Evolutionary conservation across 2,329 filamentous ascomycete genomes (phyloP).

Genomic region (Colletotrichum sp.): DNA sequence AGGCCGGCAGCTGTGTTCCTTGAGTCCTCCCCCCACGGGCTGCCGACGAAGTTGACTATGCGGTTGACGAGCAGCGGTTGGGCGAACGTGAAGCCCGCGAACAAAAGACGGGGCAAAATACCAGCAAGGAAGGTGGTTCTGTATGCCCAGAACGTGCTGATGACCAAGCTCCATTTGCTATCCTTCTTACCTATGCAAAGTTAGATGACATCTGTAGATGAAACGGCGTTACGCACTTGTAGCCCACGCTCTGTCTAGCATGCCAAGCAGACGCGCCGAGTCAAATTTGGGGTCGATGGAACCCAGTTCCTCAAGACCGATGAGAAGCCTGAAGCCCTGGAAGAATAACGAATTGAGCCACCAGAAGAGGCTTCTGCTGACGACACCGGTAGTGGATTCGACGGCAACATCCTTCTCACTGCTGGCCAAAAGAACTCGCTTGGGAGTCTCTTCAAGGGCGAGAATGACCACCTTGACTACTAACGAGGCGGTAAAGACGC

Average conservation of each 20-base stretch:
- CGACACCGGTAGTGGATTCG: conserved; percentile 37
- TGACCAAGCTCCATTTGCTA: conserved; percentile 27
- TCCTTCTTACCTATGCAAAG: conserved; percentile 21
- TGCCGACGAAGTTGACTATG: conserved; percentile 34
- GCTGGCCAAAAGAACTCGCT: conserved; percentile 24
- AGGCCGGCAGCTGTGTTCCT: conserved; percentile 39
- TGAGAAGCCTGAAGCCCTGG: conserved; percentile 25
- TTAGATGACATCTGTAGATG: neutral
- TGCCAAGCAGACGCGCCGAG: conserved; percentile 23
- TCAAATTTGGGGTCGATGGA: conserved; percentile 32
- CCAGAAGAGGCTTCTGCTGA: conserved; percentile 40
- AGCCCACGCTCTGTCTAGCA: conserved; percentile 28
- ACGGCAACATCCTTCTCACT: conserved; percentile 25
- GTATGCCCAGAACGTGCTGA: conserved; percentile 30
- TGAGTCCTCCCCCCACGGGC: conserved; percentile 27
- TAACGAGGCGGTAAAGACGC: conserved; percentile 30
- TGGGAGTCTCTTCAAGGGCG: conserved; percentile 35
- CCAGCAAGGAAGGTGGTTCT: conserved; percentile 34
- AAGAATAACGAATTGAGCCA: conserved; percentile 38
- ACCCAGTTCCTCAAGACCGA: conserved; percentile 29
- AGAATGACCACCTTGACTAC: conserved; percentile 32
- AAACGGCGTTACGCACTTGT: conserved; percentile 12
- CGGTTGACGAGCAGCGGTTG: conserved; percentile 50
- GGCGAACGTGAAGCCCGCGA: conserved; percentile 45
- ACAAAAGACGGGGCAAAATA: conserved; percentile 41